Percentiles rank a stretch among this genome's conserved stretches.
These are phyloP conservation scores for Ordospora colligata DNA, from an alignment of 371 early-diverging fungal genomes.

Conservation along the genomic window DNA sequence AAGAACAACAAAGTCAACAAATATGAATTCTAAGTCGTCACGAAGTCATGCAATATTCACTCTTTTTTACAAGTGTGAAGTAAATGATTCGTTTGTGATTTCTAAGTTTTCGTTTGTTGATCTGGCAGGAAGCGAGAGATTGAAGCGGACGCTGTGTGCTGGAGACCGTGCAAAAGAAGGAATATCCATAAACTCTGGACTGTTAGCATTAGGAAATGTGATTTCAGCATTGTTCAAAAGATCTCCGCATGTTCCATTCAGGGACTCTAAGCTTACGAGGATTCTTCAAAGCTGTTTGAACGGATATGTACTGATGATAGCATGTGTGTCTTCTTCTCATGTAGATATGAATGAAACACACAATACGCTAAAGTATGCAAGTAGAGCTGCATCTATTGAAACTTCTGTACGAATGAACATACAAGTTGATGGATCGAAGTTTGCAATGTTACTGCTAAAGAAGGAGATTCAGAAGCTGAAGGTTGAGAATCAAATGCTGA, in stretches of 20 bases:
- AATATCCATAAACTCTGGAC: slow-evolving; percentile 88
- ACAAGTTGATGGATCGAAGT: neutral
- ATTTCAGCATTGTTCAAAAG: slow-evolving; percentile 80
- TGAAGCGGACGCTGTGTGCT: slow-evolving; percentile 81
- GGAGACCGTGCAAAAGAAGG: slow-evolving; percentile 89
- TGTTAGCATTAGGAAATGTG: slow-evolving; percentile 91
- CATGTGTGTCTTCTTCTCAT: slow-evolving; percentile 74
- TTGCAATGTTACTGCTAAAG: slow-evolving; percentile 38
- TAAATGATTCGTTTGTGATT: neutral
- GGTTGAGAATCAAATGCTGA: slow-evolving; percentile 32
- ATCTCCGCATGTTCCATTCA: slow-evolving; percentile 76
- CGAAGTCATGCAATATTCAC: slow-evolving; percentile 93
- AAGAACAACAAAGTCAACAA: slow-evolving; percentile 80
- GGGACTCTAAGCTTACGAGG: slow-evolving; percentile 89
- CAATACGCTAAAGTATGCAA: slow-evolving; percentile 70
- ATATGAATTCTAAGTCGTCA: slow-evolving; percentile 86
- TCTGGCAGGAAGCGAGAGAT: slow-evolving; percentile 92
- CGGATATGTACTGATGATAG: slow-evolving; percentile 77
- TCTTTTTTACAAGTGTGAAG: slow-evolving; percentile 64
- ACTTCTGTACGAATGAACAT: slow-evolving; percentile 23
- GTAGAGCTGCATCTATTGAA: slow-evolving; percentile 53
- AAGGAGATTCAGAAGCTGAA: slow-evolving; percentile 51
- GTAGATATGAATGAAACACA: slow-evolving; percentile 73
- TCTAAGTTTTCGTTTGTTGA: slow-evolving; percentile 73
- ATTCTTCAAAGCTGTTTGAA: slow-evolving; percentile 86